These are phyloP conservation scores for Monosporascus sp. DNA, from an alignment of 2,329 filamentous ascomycete genomes.

Conservation along the genomic window DNA sequence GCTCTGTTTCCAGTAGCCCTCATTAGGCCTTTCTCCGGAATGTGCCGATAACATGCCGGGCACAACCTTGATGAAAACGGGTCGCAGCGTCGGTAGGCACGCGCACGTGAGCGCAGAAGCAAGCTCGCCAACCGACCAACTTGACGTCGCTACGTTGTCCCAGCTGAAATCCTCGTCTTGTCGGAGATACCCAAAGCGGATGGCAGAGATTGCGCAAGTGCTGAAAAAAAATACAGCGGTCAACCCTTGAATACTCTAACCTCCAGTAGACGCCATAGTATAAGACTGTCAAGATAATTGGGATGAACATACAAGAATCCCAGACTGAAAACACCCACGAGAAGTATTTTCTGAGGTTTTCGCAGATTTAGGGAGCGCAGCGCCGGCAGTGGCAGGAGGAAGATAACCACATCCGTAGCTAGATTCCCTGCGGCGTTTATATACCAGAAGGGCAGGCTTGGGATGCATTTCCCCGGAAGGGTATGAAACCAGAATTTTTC, in stretches of 20 bases:
- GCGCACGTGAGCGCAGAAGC: constrained; percentile 30
- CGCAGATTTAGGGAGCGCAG: constrained; percentile 29
- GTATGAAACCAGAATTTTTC: constrained; percentile 29
- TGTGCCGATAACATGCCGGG: too few relatives aligned
- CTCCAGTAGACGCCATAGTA: background rate
- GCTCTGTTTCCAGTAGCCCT: too few relatives aligned
- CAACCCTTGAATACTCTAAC: too few relatives aligned
- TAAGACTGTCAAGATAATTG: too few relatives aligned
- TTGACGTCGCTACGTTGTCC: constrained; percentile 31
- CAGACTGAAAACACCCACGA: constrained; percentile 33
- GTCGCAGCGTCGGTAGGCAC: constrained; percentile 31
- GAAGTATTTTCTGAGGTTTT: constrained; percentile 25
- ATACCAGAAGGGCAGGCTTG: constrained; percentile 29
- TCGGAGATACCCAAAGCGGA: constrained; percentile 31
- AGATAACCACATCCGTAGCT: constrained; percentile 30
- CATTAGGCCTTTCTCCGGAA: too few relatives aligned
- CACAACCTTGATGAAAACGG: constrained; percentile 6
- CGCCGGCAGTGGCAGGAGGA: constrained; percentile 31
- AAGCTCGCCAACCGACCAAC: constrained; percentile 32
- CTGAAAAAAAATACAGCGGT: constrained; percentile 4
- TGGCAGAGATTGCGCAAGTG: constrained; percentile 33
- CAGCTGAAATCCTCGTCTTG: constrained; percentile 31
- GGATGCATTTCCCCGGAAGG: constrained; percentile 25
- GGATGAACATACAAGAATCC: constrained; percentile 32
- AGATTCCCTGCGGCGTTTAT: constrained; percentile 31